Conservation (phyloP, 495 filamentous ascomycete species). For the Aspergillus indologenus region DNA sequence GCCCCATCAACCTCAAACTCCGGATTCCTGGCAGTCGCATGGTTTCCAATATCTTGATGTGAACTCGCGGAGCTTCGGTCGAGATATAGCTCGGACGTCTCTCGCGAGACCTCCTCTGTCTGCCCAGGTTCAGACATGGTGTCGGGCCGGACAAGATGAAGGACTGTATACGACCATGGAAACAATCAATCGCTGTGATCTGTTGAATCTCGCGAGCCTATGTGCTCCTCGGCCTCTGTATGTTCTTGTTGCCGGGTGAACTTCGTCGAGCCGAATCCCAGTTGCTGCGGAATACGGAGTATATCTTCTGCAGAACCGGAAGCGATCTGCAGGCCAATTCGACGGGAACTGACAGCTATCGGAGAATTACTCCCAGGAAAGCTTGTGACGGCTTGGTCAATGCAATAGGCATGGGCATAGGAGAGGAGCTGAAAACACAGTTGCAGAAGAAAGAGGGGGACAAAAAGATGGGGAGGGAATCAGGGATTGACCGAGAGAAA, state of each 20-base stretch:
- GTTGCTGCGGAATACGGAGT: neutral
- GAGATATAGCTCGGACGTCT: slow-evolving; percentile 5
- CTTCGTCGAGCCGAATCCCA: neutral
- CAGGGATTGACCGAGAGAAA: neutral
- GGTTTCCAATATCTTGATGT: slow-evolving; percentile 14
- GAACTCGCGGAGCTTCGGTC: slow-evolving; percentile 10
- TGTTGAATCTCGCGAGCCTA: neutral
- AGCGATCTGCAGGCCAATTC: neutral
- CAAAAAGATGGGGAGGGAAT: no score
- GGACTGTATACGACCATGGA: neutral
- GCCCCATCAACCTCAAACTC: slow-evolving; percentile 17
- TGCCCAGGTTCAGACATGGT: slow-evolving; percentile 13
- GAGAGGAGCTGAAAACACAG: no score
- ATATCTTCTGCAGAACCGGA: neutral
- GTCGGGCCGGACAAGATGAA: neutral
- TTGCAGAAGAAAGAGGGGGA: no score
- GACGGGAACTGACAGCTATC: neutral
- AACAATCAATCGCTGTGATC: neutral
- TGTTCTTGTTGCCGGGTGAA: neutral
- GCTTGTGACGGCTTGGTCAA: neutral
- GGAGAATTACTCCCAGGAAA: neutral
- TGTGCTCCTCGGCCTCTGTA: neutral
- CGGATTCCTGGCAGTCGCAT: slow-evolving; percentile 14
- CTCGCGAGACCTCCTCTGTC: slow-evolving; percentile 10
- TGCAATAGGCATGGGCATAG: no score